These are phyloP conservation scores for Radiomyces spectabilis DNA, from an alignment of 192 early-diverging fungal genomes.

Conservation along the genomic window DNA sequence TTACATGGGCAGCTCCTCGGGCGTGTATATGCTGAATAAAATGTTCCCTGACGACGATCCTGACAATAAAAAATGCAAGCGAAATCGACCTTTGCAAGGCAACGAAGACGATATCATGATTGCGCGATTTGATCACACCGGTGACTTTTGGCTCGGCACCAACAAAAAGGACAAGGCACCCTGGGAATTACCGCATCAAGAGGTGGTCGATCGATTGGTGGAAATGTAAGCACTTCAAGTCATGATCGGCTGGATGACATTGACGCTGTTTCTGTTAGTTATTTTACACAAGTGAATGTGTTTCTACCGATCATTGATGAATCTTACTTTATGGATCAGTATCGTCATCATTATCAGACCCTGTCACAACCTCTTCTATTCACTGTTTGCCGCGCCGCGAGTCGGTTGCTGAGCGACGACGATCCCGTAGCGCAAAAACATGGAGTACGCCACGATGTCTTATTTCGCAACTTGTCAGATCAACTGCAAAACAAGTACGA, in stretches of 20 bases:
- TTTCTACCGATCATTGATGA: constrained; percentile 15
- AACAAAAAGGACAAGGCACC: background rate
- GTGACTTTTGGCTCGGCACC: background rate
- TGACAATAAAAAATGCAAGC: background rate
- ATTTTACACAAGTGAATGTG: constrained; percentile 12
- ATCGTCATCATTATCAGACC: background rate
- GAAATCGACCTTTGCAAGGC: background rate
- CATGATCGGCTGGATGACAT: background rate
- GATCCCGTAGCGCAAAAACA: background rate
- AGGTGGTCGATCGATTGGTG: constrained; percentile 9
- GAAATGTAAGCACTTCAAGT: constrained; percentile 9
- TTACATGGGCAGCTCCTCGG: constrained; percentile 19
- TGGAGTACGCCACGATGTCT: background rate
- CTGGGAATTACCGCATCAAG: constrained; percentile 15
- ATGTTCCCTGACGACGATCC: background rate
- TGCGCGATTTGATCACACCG: background rate
- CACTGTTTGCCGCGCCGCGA: constrained; percentile 5
- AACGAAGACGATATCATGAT: constrained; percentile 9
- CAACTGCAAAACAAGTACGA: constrained; percentile 5
- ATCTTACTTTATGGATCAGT: constrained; percentile 9
- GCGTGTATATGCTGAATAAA: constrained; percentile 15
- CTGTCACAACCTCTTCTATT: constrained; percentile 2
- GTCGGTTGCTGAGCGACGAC: constrained; percentile 5
- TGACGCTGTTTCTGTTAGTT: background rate
- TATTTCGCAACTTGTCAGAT: constrained; percentile 2